Evolutionary conservation across 2,329 filamentous ascomycete genomes (phyloP).

Genomic region (Emergomyces orientalis): DNA sequence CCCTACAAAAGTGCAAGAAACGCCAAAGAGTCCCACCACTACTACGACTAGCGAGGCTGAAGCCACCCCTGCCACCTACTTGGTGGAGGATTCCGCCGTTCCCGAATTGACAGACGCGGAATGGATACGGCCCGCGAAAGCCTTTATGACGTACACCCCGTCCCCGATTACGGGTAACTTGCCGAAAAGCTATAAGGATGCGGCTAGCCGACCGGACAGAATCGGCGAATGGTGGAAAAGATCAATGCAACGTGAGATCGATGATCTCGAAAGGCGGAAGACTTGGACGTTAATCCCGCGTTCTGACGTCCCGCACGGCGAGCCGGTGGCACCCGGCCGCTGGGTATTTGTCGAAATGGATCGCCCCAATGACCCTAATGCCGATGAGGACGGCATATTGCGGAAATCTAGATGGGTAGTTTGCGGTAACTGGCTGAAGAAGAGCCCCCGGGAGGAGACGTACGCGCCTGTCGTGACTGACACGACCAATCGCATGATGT

Average conservation of each 20-base stretch:
- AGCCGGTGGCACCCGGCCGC: neutral
- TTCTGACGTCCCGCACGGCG: neutral
- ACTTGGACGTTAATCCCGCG: neutral
- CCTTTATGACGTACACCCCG: neutral
- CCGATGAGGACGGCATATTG: no score
- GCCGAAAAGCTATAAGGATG: neutral
- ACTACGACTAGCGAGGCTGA: neutral
- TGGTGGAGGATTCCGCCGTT: neutral
- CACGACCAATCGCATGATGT: neutral
- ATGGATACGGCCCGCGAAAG: neutral
- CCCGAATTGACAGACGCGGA: neutral
- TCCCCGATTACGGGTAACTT: neutral
- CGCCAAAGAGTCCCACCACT: no score
- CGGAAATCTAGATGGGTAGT: neutral
- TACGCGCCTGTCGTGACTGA: neutral
- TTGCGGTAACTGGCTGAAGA: neutral
- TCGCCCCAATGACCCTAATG: neutral
- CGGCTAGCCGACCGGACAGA: no score
- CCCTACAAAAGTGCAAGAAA: no score
- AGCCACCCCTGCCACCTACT: neutral
- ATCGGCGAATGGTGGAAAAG: neutral
- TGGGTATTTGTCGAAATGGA: neutral
- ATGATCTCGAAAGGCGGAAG: neutral
- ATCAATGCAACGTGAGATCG: neutral
- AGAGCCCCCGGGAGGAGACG: neutral